phyloP scores from a whole-genome alignment of 164 flowering plant species.

The Brasenia schreberi region DNA sequence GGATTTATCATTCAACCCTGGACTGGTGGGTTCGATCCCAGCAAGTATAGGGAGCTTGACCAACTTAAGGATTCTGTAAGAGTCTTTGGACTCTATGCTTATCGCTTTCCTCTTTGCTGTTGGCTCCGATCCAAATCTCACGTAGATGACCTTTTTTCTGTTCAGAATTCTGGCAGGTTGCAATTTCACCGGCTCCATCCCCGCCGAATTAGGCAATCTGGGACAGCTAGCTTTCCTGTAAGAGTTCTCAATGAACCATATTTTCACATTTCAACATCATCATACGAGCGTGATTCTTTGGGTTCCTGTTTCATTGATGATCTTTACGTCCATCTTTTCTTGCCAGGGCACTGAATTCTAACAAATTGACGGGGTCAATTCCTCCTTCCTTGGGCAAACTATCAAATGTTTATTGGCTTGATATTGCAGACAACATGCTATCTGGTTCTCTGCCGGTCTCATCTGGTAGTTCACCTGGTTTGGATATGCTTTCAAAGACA shows the following conservation, averaged over 20 bases:
- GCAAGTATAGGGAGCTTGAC: constrained; percentile 50
- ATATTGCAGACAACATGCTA: constrained; percentile 79
- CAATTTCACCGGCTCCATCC: constrained; percentile 64
- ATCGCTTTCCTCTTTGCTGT: too few relatives aligned
- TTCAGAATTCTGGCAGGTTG: constrained; percentile 77
- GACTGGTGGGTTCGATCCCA: constrained; percentile 55
- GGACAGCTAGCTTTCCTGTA: constrained; percentile 63
- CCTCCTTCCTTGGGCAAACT: constrained; percentile 76
- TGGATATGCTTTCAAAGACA: constrained; percentile 58
- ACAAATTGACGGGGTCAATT: constrained; percentile 62
- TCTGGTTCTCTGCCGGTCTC: constrained; percentile 71
- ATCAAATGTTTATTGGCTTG: constrained; percentile 78
- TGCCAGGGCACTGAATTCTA: constrained; percentile 78
- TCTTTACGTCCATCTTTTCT: not conserved
- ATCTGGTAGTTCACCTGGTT: constrained; percentile 38
- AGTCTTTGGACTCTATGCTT: not conserved
- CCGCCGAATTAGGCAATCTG: constrained; percentile 71
- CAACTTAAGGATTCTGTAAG: constrained; percentile 65
- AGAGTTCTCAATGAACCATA: constrained; percentile 8
- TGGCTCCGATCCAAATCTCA: too few relatives aligned
- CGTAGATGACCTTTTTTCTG: not conserved
- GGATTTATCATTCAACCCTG: constrained; percentile 70
- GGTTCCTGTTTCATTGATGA: not conserved
- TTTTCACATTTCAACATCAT: not conserved
- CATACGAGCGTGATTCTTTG: not conserved